Conservation (phyloP, 2,329 filamentous ascomycete species). For the Neopestalotiopsis sp. region DNA sequence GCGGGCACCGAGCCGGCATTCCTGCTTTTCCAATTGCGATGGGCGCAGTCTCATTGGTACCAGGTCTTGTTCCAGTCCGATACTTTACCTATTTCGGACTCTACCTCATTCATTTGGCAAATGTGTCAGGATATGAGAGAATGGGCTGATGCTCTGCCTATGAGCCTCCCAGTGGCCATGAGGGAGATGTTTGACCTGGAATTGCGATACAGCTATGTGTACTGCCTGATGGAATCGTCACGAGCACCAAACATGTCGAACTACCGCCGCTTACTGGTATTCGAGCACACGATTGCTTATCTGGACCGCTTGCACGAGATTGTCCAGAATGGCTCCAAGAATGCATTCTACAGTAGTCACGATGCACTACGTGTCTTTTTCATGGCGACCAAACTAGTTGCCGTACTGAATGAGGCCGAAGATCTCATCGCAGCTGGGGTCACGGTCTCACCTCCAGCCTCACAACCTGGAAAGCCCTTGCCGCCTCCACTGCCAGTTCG, state of each 20-base stretch:
- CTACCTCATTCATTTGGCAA: constrained; percentile 75
- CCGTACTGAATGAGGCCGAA: constrained; percentile 62
- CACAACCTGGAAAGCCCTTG: constrained; percentile 50
- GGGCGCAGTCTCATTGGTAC: constrained; percentile 87
- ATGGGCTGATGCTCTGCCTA: constrained; percentile 81
- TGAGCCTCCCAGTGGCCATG: constrained; percentile 66
- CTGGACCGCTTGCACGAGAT: constrained; percentile 75
- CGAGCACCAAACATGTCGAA: constrained; percentile 74
- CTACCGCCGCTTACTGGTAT: constrained; percentile 80
- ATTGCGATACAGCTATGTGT: constrained; percentile 87
- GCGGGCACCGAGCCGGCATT: constrained; percentile 72
- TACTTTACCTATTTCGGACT: constrained; percentile 68
- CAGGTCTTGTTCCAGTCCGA: constrained; percentile 85
- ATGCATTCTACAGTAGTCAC: constrained; percentile 81
- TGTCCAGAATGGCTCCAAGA: constrained; percentile 61
- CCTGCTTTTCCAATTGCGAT: constrained; percentile 81
- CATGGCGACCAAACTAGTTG: constrained; percentile 67
- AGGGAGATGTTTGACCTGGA: constrained; percentile 85
- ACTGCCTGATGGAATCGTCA: constrained; percentile 82
- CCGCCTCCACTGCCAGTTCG: constrained; percentile 59
- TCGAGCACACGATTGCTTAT: constrained; percentile 86
- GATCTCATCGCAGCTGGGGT: constrained; percentile 60
- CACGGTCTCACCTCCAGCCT: constrained; percentile 47
- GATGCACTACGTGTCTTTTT: constrained; percentile 87
- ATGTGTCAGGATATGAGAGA: constrained; percentile 77